phyloP scores from a whole-genome alignment of 2,329 filamentous ascomycete genomes.

The Leptographium lundbergii region DNA sequence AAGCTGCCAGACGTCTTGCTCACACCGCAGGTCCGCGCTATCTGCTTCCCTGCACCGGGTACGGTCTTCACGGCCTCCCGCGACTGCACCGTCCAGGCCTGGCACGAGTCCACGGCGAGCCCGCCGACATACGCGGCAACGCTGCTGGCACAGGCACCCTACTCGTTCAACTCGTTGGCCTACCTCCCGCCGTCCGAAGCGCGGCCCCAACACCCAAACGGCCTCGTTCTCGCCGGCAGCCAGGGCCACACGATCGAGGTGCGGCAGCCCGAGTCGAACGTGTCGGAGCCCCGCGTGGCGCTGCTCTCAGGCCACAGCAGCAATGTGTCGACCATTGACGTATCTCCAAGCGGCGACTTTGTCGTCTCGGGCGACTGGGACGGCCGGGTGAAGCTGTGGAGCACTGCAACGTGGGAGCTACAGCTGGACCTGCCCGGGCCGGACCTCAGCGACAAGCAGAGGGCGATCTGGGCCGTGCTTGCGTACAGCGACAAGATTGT shows the following conservation, averaged over 20 bases:
- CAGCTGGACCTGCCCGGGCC: slow-evolving; percentile 54
- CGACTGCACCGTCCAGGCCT: slow-evolving; percentile 80
- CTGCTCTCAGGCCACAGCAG: slow-evolving; percentile 74
- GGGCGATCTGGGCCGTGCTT: slow-evolving; percentile 80
- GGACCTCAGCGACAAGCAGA: slow-evolving; percentile 19
- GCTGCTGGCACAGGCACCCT: slow-evolving; percentile 67
- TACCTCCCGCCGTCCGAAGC: slow-evolving; percentile 53
- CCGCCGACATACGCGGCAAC: slow-evolving; percentile 64
- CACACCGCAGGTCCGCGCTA: slow-evolving; percentile 61
- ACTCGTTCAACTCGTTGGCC: slow-evolving; percentile 78
- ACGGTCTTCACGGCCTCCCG: slow-evolving; percentile 71
- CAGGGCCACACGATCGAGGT: slow-evolving; percentile 91
- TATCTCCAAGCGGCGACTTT: slow-evolving; percentile 56
- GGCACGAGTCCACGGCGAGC: slow-evolving; percentile 48
- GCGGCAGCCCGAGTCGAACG: slow-evolving; percentile 52
- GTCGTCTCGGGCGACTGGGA: slow-evolving; percentile 95
- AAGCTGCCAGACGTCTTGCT: neutral
- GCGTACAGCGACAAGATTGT: slow-evolving; percentile 69
- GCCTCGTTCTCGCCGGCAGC: slow-evolving; percentile 75
- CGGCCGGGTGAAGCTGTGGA: slow-evolving; percentile 75
- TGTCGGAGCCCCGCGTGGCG: slow-evolving; percentile 69
- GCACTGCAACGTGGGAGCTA: slow-evolving; percentile 71
- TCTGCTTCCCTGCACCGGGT: slow-evolving; percentile 62
- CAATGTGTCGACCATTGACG: slow-evolving; percentile 81
- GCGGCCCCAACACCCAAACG: slow-evolving; percentile 51